Conservation (phyloP, 495 filamentous ascomycete species). For the Podospora comata region DNA sequence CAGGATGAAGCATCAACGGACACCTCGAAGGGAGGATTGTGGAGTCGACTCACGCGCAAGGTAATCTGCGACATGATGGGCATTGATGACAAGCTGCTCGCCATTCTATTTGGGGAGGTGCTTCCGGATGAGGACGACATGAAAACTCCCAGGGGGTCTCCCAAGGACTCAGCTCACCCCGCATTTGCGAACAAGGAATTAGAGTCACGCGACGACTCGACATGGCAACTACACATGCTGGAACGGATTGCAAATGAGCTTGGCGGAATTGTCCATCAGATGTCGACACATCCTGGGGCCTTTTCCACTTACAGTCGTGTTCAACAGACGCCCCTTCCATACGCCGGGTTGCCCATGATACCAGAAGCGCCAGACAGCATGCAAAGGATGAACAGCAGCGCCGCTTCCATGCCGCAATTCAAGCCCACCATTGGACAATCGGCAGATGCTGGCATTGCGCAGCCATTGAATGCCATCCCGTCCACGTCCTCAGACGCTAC, state of each 20-base stretch:
- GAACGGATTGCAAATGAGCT: slow-evolving; percentile 84
- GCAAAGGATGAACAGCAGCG: slow-evolving; percentile 24
- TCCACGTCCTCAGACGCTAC: slow-evolving; percentile 3
- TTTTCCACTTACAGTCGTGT: slow-evolving; percentile 70
- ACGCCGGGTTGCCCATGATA: slow-evolving; percentile 54
- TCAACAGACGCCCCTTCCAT: slow-evolving; percentile 51
- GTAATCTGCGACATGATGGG: slow-evolving; percentile 88
- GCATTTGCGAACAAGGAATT: slow-evolving; percentile 30
- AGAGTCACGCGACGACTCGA: slow-evolving; percentile 42
- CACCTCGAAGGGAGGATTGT: slow-evolving; percentile 61
- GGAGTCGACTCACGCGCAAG: slow-evolving; percentile 76
- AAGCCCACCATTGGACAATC: slow-evolving; percentile 47
- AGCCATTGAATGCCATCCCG: slow-evolving; percentile 17
- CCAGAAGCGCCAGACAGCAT: slow-evolving; percentile 40
- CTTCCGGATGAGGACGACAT: slow-evolving; percentile 58
- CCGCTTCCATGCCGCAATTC: slow-evolving; percentile 41
- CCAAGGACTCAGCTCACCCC: slow-evolving; percentile 23
- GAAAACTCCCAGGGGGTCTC: slow-evolving; percentile 39
- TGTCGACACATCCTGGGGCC: slow-evolving; percentile 69
- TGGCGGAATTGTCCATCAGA: slow-evolving; percentile 74
- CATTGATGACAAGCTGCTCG: slow-evolving; percentile 79
- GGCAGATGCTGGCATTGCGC: slow-evolving; percentile 26
- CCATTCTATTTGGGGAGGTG: slow-evolving; percentile 82
- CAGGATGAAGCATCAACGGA: slow-evolving; percentile 35
- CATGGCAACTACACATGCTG: slow-evolving; percentile 75